Base-by-base conservation (phyloP, 2,329 filamentous ascomycete species). In the Talaromyces sp. region DNA sequence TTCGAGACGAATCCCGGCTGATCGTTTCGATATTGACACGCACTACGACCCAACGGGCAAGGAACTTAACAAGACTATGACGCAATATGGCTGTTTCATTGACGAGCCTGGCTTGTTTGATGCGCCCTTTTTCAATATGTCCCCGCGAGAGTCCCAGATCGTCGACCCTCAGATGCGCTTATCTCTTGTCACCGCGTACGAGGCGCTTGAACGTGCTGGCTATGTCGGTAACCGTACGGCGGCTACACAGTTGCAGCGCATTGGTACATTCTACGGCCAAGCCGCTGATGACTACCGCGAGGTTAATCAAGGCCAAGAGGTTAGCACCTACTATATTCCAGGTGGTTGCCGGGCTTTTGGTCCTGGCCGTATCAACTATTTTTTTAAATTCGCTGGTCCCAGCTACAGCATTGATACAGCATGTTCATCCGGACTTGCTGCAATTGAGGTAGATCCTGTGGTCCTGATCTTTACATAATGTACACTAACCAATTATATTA, bases 111-210 rank as follows among this genome's bases (percentile, higher is more conserved):
- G 90, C 63, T 82, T 90, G 58, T 94, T 94, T 72, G 91, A 94
- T 71, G 88, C 90, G 19, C 83, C 88, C 0, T 93, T 94, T 79
- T 94, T 94, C 84, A 92, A 92, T 77, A 93, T 94, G 88, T 93
- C 90, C 37, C 90, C 90, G 6, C 86, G 90, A 70, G 90, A 94
- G 77, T 91, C 91, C 33, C 85, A 87, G 60, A 91, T 91, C 27
- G 69, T 90, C 1, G 91, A 94, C 73, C 91, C 91, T 0, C 91
- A 92, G 85, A 90, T 92, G 74, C 85, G 91, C 70, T 82, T 93
- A 69, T 89, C 90, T 3, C 79, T 95, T 24, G 86, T 88, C 9
- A 92, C 90, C 2, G 90, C 90, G 0, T 94, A 92, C 71, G 91
- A 94, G 73, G 91, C 91, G 0, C 82, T 95, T 57, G 91, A 95